Base-by-base conservation (phyloP, 257 asterid genomes). In the Coffea canephora region DNA sequence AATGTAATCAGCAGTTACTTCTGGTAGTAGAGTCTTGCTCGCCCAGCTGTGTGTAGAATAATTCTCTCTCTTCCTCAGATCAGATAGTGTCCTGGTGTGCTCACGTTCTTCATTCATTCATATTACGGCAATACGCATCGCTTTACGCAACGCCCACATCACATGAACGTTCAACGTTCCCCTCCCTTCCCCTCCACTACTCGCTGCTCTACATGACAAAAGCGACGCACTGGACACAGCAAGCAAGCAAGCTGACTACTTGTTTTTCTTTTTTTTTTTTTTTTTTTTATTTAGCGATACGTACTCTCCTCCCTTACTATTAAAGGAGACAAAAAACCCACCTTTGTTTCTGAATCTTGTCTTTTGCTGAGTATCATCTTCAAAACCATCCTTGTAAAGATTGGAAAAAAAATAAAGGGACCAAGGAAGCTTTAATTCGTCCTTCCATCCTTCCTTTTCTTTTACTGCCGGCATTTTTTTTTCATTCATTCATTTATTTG, bases 111-210 rank as follows among this genome's bases (percentile, higher is more conserved):
- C 8, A 46, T 46, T 46, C 50, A 6, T 46, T 6, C 11, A 46
- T 46, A 9, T 7, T 6, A 6, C 4, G 43, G 43, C 43, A 39
- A 55, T 52, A 46, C 80, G 74, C 82, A 27, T 79, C 27, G 77
- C 83, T 79, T 72, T n/a, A 43, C 78, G 80, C 85, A 78, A 71
- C 55, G 50, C 68, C 43, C 73, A 21, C 80, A 49, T 82, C 80
- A 77, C 80, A 77, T 66, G 80, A 4, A 31, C 31, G 31, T 31
- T 31, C 31, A 39, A 39, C 43, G 2, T 39, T 39, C 43, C 43
- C 25, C 25, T 31, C 41, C 52, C 62, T 31, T 41, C 55, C 55
- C 25, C 14, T 70, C 13, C 31, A 5, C 78, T 57, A 2, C 43
- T 39, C 43, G 43, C 78, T 54, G 14, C 54, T 7, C 11, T 48